Percentiles rank a stretch among this genome's conserved stretches.
These are phyloP conservation scores for Leccinum olivaceopallidum DNA, from an alignment of 768 basidiomycete species.

Conservation along the genomic window DNA sequence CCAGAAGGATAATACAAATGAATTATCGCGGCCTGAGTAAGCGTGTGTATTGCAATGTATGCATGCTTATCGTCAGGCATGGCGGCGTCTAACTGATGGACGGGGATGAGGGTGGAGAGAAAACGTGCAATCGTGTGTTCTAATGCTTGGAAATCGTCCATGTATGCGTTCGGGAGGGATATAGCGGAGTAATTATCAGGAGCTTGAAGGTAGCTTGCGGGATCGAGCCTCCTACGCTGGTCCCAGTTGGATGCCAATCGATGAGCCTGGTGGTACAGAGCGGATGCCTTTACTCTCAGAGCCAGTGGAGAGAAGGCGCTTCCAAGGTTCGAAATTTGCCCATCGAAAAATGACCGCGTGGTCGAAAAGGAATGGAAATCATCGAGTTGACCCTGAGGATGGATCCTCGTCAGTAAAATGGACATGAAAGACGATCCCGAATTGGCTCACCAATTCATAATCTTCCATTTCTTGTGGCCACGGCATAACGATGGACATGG, in stretches of 20 bases:
- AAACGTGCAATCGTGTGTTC: constrained; percentile 68
- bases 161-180: constrained; percentile 47
- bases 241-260: constrained; percentile 61
- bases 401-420: constrained; percentile 18
- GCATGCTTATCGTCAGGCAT: constrained; percentile 59
- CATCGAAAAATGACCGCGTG: constrained; percentile 61
- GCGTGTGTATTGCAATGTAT: constrained; percentile 60
- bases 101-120: constrained; percentile 59
- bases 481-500: constrained; percentile 64
- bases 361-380: constrained; percentile 55
- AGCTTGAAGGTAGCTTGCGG: constrained; percentile 12
- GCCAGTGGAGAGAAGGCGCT: constrained; percentile 64
- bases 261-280: constrained; percentile 69
- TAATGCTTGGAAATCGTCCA: constrained; percentile 58
- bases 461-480: constrained; percentile 77
- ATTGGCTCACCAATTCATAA: constrained; percentile 62
- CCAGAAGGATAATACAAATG: constrained; percentile 65
- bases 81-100: constrained; percentile 61
- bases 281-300: constrained; percentile 73
- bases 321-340: constrained; percentile 46
- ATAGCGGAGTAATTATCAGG: constrained; percentile 37
- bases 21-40: constrained; percentile 66
- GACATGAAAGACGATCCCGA: constrained; percentile 7
- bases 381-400: constrained; percentile 56
- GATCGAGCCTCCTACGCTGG: constrained; percentile 45